phyloP scores from a whole-genome alignment of 495 filamentous ascomycete species.

The Wilcoxina mikolae region DNA sequence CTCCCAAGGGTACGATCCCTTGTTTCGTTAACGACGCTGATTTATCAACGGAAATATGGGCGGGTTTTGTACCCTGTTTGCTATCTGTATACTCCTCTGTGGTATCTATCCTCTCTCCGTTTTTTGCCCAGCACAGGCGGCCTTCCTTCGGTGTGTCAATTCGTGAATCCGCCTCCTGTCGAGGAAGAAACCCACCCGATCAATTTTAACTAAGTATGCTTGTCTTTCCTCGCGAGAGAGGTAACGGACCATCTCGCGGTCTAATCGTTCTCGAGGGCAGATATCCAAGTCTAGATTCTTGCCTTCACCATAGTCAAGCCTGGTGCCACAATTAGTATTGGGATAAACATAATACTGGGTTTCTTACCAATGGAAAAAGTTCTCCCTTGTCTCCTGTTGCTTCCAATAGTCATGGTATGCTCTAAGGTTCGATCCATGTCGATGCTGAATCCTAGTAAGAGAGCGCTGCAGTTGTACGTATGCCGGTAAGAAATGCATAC shows the following conservation, averaged over 20 bases:
- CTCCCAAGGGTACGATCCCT: constrained; percentile 9
- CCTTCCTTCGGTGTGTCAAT: constrained; percentile 33
- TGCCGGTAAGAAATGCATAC: constrained; percentile 8
- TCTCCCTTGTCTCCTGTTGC: constrained; percentile 55
- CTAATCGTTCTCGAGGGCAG: constrained; percentile 50
- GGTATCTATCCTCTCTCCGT: constrained; percentile 60
- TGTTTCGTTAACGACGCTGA: not conserved
- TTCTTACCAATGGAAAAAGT: constrained; percentile 73
- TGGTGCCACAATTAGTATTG: not conserved
- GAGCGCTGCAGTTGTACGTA: not conserved
- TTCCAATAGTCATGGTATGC: constrained; percentile 79
- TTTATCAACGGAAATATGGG: not conserved
- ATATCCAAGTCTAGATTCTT: constrained; percentile 40
- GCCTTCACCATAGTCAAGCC: constrained; percentile 66
- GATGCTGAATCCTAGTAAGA: constrained; percentile 44
- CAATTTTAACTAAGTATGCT: constrained; percentile 57
- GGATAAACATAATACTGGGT: not conserved
- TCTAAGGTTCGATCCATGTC: constrained; percentile 73
- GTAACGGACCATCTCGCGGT: constrained; percentile 58
- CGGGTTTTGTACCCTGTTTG: constrained; percentile 31
- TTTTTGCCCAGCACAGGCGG: constrained; percentile 64
- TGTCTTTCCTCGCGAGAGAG: constrained; percentile 55
- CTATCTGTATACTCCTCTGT: constrained; percentile 62
- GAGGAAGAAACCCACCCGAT: constrained; percentile 22
- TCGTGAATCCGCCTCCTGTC: not conserved